Percentiles rank a stretch among this genome's conserved stretches.
phyloP scores from a whole-genome alignment of 2,329 filamentous ascomycete genomes.

The Neospermospora avenae region DNA sequence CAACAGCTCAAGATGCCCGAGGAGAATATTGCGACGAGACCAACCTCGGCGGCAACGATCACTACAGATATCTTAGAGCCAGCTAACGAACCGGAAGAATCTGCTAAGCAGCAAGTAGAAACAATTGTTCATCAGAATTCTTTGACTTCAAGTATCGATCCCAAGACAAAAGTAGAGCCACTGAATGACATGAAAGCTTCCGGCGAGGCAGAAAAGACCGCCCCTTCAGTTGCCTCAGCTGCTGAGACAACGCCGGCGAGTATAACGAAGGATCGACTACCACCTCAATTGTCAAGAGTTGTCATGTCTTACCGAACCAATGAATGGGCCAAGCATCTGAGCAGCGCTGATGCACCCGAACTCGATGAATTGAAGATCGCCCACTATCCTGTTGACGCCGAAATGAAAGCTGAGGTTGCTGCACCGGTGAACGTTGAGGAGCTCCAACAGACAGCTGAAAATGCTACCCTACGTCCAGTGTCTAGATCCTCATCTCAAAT shows the following conservation, averaged over 20 bases:
- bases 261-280: slow-evolving; percentile 61
- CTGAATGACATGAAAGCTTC: slow-evolving; percentile 1
- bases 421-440: slow-evolving; percentile 62
- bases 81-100: background rate
- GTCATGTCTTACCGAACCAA: slow-evolving; percentile 85
- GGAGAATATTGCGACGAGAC: background rate
- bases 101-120: background rate
- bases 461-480: slow-evolving; percentile 14
- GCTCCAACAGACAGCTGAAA: slow-evolving; percentile 58
- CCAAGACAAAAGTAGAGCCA: slow-evolving; percentile 16
- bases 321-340: slow-evolving; percentile 92
- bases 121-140: slow-evolving; percentile 7
- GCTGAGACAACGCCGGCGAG: slow-evolving; percentile 44
- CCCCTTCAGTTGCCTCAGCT: slow-evolving; percentile 40
- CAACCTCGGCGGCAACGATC: slow-evolving; percentile 2
- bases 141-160: slow-evolving; percentile 26
- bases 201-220: slow-evolving; percentile 3
- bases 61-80: slow-evolving; percentile 7
- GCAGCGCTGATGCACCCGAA: slow-evolving; percentile 69
- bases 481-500: slow-evolving; percentile 22
- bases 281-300: slow-evolving; percentile 69
- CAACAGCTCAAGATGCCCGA: background rate
- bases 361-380: slow-evolving; percentile 56
- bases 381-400: slow-evolving; percentile 37
- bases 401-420: slow-evolving; percentile 46